These are phyloP conservation scores for Adansonia madagascariensis DNA, from an alignment of 441 rosid species.

Conservation along the genomic window DNA sequence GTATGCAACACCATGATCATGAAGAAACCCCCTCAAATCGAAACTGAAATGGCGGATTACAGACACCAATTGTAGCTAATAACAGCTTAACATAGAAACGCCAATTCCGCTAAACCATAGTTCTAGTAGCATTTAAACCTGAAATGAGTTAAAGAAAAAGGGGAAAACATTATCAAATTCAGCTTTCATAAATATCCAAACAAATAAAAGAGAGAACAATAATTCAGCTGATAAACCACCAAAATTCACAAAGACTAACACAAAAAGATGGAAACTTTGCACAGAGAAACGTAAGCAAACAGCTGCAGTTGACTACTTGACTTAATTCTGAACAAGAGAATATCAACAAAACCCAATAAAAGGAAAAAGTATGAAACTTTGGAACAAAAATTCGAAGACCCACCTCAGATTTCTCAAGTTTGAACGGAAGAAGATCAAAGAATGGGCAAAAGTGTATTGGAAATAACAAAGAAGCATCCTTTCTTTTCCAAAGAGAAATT, in stretches of 20 bases:
- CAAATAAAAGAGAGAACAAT: no score
- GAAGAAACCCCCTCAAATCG: slow-evolving; percentile 26
- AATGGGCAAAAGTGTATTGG: slow-evolving; percentile 11
- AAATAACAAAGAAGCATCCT: slow-evolving; percentile 24
- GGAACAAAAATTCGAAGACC: slow-evolving; percentile 17
- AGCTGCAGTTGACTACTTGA: slow-evolving; percentile 21
- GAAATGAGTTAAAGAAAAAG: slow-evolving; percentile 18
- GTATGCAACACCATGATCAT: slow-evolving; percentile 35
- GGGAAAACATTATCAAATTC: slow-evolving; percentile 1
- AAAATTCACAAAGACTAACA: slow-evolving; percentile 2
- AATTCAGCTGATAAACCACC: not conserved
- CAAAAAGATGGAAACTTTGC: slow-evolving; percentile 4
- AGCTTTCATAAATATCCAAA: slow-evolving; percentile 6
- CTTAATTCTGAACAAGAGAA: slow-evolving; percentile 3
- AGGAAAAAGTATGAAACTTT: not conserved
- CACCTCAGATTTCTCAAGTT: slow-evolving; percentile 25
- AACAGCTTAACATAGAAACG: slow-evolving; percentile 4
- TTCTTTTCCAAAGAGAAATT: slow-evolving; percentile 11
- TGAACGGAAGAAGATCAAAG: slow-evolving; percentile 22
- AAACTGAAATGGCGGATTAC: slow-evolving; percentile 14
- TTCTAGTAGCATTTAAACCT: slow-evolving; percentile 36
- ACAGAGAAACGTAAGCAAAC: not conserved
- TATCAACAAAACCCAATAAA: slow-evolving; percentile 6
- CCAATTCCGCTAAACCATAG: slow-evolving; percentile 21
- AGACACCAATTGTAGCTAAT: not conserved